Evolutionary conservation across 2,329 filamentous ascomycete genomes (phyloP).

Genomic region (Thermoascus crustaceus): DNA sequence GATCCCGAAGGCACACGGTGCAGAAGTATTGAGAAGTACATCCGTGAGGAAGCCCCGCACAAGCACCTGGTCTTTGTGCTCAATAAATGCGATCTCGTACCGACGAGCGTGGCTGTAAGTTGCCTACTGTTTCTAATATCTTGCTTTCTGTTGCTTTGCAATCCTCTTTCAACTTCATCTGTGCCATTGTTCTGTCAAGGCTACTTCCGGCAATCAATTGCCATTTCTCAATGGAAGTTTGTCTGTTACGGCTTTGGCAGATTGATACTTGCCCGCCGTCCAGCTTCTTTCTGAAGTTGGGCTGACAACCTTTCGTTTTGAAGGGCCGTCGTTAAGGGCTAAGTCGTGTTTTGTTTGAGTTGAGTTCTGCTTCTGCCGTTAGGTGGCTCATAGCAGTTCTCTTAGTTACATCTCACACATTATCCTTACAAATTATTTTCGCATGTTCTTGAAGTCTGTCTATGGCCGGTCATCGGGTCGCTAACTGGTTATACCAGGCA

Average conservation of each 20-base stretch:
- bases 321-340: conserved; percentile 65
- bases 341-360: conserved; percentile 88
- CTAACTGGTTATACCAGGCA: conserved; percentile 52
- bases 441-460: conserved; percentile 33
- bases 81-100: conserved; percentile 89
- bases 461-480: conserved; percentile 22
- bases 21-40: conserved; percentile 84
- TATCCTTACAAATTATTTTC: too few species aligned
- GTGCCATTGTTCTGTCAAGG: conserved; percentile 78
- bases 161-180: conserved; percentile 15
- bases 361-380: conserved; percentile 70
- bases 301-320: conserved; percentile 83
- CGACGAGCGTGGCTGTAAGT: conserved; percentile 92
- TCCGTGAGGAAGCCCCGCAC: conserved; percentile 85
- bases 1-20: conserved; percentile 88
- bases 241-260: conserved; percentile 99
- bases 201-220: conserved; percentile 52
- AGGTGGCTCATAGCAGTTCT: conserved; percentile 65
- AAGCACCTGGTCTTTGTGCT: conserved; percentile 88
- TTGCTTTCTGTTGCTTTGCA: conserved; percentile 6
- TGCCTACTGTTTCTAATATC: conserved; percentile 6
- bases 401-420: conserved; percentile 99
- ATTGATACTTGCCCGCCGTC: conserved; percentile 69
- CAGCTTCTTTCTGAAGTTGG: conserved; percentile 55
- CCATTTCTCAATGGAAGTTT: conserved; percentile 61